Conservation (phyloP, 192 early-diverging fungal genomes). For the Linderina pennispora region DNA sequence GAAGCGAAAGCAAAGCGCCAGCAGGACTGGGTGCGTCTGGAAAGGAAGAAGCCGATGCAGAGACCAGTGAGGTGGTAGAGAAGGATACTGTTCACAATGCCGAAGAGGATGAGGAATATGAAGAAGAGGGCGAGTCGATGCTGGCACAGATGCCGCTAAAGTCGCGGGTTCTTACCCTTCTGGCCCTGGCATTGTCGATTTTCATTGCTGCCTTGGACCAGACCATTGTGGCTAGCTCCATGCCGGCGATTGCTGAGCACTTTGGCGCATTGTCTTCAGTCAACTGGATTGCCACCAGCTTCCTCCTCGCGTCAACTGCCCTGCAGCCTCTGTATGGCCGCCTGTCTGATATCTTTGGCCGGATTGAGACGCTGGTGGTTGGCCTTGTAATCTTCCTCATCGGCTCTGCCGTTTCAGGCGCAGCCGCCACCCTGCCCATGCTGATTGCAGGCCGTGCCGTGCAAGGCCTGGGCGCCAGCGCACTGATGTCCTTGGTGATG, state of each 20-base stretch:
- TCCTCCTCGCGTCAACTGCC: slow-evolving; percentile 60
- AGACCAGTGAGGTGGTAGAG: too few relatives aligned
- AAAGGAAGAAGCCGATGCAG: too few relatives aligned
- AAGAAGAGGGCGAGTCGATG: too few relatives aligned
- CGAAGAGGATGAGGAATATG: too few relatives aligned
- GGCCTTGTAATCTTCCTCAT: slow-evolving; percentile 47
- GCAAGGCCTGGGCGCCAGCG: slow-evolving; percentile 60
- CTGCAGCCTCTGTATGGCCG: slow-evolving; percentile 73
- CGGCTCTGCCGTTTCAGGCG: slow-evolving; percentile 46
- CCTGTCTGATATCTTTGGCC: slow-evolving; percentile 78
- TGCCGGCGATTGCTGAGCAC: slow-evolving; percentile 49
- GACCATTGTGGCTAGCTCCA: slow-evolving; percentile 64
- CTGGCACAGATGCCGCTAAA: too few relatives aligned
- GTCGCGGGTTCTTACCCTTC: too few relatives aligned
- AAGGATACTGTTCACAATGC: too few relatives aligned
- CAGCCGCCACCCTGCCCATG: slow-evolving; percentile 53
- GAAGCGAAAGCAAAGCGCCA: too few relatives aligned
- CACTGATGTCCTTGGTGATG: slow-evolving; percentile 52
- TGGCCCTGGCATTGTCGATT: slow-evolving; percentile 39
- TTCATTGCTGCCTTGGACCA: slow-evolving; percentile 34
- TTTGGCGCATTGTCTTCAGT: slow-evolving; percentile 51
- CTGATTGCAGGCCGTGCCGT: slow-evolving; percentile 60
- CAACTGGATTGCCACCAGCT: slow-evolving; percentile 73
- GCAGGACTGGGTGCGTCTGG: too few relatives aligned
- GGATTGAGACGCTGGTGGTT: slow-evolving; percentile 49